A percentile compares a stretch with the other conserved stretches of the same genome.
Conservation (phyloP, 768 basidiomycete species). For the Russula sp. region DNA sequence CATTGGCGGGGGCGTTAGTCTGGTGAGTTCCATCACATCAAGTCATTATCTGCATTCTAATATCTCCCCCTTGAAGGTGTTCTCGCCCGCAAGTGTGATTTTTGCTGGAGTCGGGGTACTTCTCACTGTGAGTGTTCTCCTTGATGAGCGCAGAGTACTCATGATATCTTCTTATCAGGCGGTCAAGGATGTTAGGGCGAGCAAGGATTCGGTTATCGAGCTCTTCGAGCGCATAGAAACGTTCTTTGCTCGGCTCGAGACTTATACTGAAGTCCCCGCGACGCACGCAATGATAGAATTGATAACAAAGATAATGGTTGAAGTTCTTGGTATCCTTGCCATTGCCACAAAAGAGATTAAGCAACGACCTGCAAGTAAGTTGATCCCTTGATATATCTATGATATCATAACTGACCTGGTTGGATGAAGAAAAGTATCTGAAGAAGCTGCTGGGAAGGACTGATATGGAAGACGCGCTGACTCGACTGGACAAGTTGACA, state of each 20-base stretch:
- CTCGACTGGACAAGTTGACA: background rate
- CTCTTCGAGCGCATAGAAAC: background rate
- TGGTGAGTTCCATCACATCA: background rate
- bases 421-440: background rate
- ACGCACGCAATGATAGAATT: background rate
- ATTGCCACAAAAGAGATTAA: background rate
- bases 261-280: background rate
- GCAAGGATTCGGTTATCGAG: background rate
- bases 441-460: background rate
- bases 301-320: background rate
- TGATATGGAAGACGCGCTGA: background rate
- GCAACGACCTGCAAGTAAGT: background rate
- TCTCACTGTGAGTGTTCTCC: background rate
- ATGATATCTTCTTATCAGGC: background rate
- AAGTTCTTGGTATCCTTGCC: slow-evolving; percentile 1
- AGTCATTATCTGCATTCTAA: background rate
- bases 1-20: background rate
- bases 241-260: background rate
- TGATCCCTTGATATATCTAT: no score
- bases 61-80: background rate
- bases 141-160: background rate
- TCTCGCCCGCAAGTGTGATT: background rate
- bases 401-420: background rate
- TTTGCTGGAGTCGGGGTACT: slow-evolving; percentile 2
- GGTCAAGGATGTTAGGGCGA: background rate